Conservation (phyloP, 192 early-diverging fungal species). For the Linnemannia hyalina region DNA sequence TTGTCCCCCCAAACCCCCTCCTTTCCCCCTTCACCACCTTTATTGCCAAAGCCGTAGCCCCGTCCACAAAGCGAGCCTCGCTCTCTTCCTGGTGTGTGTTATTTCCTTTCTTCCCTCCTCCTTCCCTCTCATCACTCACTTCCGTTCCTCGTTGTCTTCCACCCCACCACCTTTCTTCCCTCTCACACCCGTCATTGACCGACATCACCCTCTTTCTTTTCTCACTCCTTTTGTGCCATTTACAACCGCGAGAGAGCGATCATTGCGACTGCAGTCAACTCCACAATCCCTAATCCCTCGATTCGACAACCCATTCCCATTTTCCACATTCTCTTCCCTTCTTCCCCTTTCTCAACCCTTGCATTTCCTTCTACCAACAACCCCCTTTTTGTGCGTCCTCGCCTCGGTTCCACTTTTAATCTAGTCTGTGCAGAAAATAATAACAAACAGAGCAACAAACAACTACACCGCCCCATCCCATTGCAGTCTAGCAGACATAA, state of each 20-base stretch:
- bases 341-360: not conserved
- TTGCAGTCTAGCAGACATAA: not conserved
- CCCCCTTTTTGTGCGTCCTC: not conserved
- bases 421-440: not conserved
- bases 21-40: conserved; percentile 2
- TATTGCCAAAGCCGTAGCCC: not conserved
- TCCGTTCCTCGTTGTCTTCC: not conserved
- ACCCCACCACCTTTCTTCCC: not conserved
- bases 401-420: conserved; percentile 2
- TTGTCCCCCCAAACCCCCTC: not conserved
- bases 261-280: not conserved
- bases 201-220: not conserved
- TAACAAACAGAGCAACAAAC: not conserved
- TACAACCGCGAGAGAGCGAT: not conserved
- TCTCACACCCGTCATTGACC: not conserved
- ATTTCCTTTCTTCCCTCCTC: not conserved
- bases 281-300: not conserved
- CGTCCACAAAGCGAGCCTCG: conserved; percentile 4
- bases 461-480: not conserved
- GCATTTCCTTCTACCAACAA: not conserved
- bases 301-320: not conserved
- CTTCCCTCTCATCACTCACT: too few relatives aligned
- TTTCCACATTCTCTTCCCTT: conserved; percentile 1
- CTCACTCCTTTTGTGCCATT: not conserved
- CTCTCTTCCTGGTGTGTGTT: not conserved